Base-by-base conservation (phyloP, 257 asterid species). In the Solanum pennellii region DNA sequence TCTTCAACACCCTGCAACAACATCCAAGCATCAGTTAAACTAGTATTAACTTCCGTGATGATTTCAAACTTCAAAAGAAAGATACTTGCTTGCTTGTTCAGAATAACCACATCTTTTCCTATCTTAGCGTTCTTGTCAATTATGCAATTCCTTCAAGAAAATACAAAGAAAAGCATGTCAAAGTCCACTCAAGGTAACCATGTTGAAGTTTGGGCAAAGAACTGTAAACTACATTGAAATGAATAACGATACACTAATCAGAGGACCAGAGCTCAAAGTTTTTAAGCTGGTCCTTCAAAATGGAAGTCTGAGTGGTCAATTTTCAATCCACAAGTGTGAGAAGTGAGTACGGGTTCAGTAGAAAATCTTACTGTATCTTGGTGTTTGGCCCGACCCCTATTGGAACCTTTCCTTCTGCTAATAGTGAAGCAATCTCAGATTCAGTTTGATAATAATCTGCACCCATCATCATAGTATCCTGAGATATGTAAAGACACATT, bases 401-500 rank as follows among this genome's bases (percentile, higher is more conserved):
- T 7, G 99, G 99, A 87, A 95, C 99, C 87, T 95, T 96, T 83
- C 98, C 99, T 60, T 89, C 90, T 1, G 99, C 99, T 39, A 94
- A 84, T 82, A 90, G 87, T 39, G 98, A 90, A 21, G 98, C 98
- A 69, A 96, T 95, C 91, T 97, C 99, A 29, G 94, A 88, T 84
- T 97, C 98, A 9, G 98, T 97, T 89, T 97, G 98, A 86, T 97
- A 97, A 84, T 89, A 92, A 85, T 96, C 99, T 3, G 99, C 98
- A 13, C 99, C 99, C 99, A 97, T 94, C 99, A 97, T 94, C 98
- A 96, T 92, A 7, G 99, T 96, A 90, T 97, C 98, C 99, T 97
- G 93, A 89, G 90, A 87, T 45, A 71, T 9, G 59, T 12, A 37
- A 75, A 5, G 83, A 62, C 16, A 60, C 45, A 80, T 47, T 45